Base-by-base conservation (phyloP, 305 asterid genomes). In the Salvia sclarea region DNA sequence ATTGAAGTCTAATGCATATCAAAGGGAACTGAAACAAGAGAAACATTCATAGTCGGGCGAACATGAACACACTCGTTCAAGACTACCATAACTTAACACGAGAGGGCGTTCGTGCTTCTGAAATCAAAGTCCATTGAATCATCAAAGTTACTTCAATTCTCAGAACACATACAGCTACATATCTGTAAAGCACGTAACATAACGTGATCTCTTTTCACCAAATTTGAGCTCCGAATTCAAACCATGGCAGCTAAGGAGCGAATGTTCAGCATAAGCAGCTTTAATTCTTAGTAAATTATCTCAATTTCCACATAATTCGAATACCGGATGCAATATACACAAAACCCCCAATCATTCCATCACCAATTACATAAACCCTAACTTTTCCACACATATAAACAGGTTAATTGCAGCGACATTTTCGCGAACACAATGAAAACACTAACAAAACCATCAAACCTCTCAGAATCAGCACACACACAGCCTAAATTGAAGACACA, bases 271-370 rank as follows among this genome's bases (percentile, higher is more conserved):
- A 18, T 18, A 18, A 5, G 25, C 13, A 18, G 31, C 8, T 54
- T 44, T 7, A 21, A 43, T 7, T 7, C 37, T 48, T 24, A 28
- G 60, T 9, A 43, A 8, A 58, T 49, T 20, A 40, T 22, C 55
- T 14, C 22, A 69, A 47, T 55, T 48, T 35, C 43, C 43, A 59
- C 58, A 4, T 20, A 61, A 28, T 61, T 64, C 44, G 35, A 18
- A 43, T 12, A 11, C 12, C 11, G 40, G 63, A 49, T 31, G 55
- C 53, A 63, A 22, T 21, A 50, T 8, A 38, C 6, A 38, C 13
- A 0, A 62, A 12, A 8, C 8, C 55, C 47, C 41, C 18, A 14
- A 52, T 10, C 53, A 58, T 58, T 65, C 17, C 25, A 21, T 25
- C n/a, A 44, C n/a, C 10, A 2, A 41, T 59, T 30, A n/a, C n/a